A percentile compares a stretch with the other conserved stretches of the same genome.
Conservation (phyloP, 2,329 filamentous ascomycete species). For the Fonsecaea pedrosoi region DNA sequence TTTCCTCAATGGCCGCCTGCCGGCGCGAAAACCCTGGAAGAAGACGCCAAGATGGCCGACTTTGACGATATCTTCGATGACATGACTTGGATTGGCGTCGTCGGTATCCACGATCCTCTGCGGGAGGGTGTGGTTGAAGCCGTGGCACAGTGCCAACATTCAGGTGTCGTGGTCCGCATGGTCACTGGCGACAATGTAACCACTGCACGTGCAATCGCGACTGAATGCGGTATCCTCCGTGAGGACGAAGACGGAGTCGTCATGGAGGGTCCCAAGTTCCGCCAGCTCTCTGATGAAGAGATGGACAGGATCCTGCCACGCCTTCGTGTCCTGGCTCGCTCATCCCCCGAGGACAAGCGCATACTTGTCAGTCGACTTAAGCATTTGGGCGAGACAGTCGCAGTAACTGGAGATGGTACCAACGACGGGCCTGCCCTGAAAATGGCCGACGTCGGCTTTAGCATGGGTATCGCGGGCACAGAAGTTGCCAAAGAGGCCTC, state of each 20-base stretch:
- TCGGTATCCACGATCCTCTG: conserved; percentile 78
- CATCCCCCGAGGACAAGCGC: conserved; percentile 71
- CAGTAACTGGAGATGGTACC: conserved; percentile 69
- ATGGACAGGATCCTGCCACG: conserved; percentile 65
- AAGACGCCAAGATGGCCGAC: conserved; percentile 67
- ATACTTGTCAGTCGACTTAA: conserved; percentile 68
- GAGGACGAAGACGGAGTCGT: conserved; percentile 64
- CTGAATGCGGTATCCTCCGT: conserved; percentile 71
- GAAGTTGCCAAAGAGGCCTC: conserved; percentile 73
- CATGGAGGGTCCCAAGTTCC: conserved; percentile 73
- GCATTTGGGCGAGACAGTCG: conserved; percentile 67
- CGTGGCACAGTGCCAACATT: conserved; percentile 69
- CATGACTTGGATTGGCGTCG: conserved; percentile 75
- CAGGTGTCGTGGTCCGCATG: conserved; percentile 76
- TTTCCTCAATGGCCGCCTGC: conserved; percentile 72
- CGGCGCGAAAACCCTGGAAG: conserved; percentile 62
- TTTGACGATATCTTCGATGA: conserved; percentile 73
- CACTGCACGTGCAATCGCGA: conserved; percentile 75
- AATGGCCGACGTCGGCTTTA: conserved; percentile 71
- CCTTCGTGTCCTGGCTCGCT: conserved; percentile 69
- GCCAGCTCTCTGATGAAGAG: conserved; percentile 64
- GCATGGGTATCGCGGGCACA: conserved; percentile 71
- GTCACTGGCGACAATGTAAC: conserved; percentile 75
- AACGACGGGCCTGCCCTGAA: conserved; percentile 71
- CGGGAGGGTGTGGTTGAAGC: conserved; percentile 71